These are phyloP conservation scores for Fusarium buharicum DNA, from an alignment of 2,329 filamentous ascomycete species.

Conservation along the genomic window DNA sequence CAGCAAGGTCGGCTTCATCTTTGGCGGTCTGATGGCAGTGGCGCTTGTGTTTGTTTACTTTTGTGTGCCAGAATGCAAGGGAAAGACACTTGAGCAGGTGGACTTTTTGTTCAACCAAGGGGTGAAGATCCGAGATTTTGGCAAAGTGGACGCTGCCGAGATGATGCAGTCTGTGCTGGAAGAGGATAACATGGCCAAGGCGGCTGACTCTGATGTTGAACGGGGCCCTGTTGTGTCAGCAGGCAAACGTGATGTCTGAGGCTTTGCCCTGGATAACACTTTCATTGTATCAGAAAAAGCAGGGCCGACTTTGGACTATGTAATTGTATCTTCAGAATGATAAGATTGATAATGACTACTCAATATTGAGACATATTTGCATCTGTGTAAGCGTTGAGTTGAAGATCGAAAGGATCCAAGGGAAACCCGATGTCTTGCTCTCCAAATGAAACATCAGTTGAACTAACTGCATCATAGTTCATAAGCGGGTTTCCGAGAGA, in stretches of 20 bases:
- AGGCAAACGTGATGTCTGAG: neutral
- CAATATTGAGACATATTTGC: neutral
- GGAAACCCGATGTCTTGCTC: slow-evolving; percentile 21
- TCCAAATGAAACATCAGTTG: slow-evolving; percentile 4
- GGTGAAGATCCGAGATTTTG: slow-evolving; percentile 31
- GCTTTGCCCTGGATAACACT: too few relatives aligned
- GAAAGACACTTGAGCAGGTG: slow-evolving; percentile 33
- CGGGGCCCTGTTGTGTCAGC: neutral
- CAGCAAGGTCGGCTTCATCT: slow-evolving; percentile 39
- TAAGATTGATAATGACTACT: neutral
- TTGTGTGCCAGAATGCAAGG: slow-evolving; percentile 37
- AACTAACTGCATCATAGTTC: slow-evolving; percentile 16
- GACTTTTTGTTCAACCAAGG: slow-evolving; percentile 38
- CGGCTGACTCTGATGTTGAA: neutral
- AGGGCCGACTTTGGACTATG: too few relatives aligned
- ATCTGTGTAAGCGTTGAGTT: slow-evolving; percentile 36
- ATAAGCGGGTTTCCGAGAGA: slow-evolving; percentile 5
- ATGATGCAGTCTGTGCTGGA: slow-evolving; percentile 15
- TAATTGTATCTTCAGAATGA: too few relatives aligned
- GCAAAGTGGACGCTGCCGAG: slow-evolving; percentile 15
- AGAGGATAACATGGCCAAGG: neutral
- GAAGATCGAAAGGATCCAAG: slow-evolving; percentile 30
- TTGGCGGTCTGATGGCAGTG: slow-evolving; percentile 17
- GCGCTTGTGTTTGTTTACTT: slow-evolving; percentile 26
- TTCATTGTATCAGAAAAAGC: too few relatives aligned